Conservation (phyloP, 2,329 filamentous ascomycete genomes). For the Colletotrichum graminicola region DNA sequence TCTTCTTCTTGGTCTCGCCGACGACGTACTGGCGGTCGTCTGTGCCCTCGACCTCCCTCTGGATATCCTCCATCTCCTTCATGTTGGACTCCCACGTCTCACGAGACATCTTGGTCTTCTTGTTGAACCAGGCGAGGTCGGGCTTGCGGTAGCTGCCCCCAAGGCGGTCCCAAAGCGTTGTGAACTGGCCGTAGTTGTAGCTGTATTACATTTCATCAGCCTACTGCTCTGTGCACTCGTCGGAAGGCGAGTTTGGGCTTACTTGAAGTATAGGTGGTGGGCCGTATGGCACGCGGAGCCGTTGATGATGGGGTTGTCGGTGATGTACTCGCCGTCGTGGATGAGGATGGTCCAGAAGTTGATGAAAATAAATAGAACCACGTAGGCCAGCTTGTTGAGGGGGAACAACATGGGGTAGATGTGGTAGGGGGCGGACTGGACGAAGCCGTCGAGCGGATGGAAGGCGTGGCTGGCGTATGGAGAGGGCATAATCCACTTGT, state of each 20-base stretch:
- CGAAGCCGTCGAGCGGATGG: constrained; percentile 92
- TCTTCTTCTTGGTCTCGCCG: constrained; percentile 44
- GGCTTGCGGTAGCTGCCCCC: constrained; percentile 80
- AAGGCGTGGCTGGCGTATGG: constrained; percentile 94
- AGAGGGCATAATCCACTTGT: constrained; percentile 99
- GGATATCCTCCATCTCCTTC: constrained; percentile 74
- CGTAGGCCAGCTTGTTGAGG: constrained; percentile 89
- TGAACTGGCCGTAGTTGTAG: constrained; percentile 80
- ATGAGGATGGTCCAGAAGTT: constrained; percentile 98
- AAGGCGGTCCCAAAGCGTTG: constrained; percentile 80
- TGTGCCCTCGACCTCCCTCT: constrained; percentile 58
- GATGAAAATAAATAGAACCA: constrained; percentile 89
- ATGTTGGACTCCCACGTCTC: constrained; percentile 71
- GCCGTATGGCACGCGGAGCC: constrained; percentile 88
- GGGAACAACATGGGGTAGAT: constrained; percentile 93
- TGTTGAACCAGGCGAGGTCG: constrained; percentile 77
- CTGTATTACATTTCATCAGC: constrained; percentile 64
- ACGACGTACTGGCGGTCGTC: constrained; percentile 43
- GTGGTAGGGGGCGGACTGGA: constrained; percentile 92
- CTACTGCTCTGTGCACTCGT: background rate
- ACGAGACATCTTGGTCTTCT: constrained; percentile 77
- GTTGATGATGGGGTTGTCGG: constrained; percentile 92
- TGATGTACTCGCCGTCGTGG: constrained; percentile 93
- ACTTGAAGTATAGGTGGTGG: constrained; percentile 73
- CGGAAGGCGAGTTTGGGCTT: background rate